Evolutionary conservation across 768 basidiomycete species (phyloP).

Genomic region (Hemileccinum rubropunctum): DNA sequence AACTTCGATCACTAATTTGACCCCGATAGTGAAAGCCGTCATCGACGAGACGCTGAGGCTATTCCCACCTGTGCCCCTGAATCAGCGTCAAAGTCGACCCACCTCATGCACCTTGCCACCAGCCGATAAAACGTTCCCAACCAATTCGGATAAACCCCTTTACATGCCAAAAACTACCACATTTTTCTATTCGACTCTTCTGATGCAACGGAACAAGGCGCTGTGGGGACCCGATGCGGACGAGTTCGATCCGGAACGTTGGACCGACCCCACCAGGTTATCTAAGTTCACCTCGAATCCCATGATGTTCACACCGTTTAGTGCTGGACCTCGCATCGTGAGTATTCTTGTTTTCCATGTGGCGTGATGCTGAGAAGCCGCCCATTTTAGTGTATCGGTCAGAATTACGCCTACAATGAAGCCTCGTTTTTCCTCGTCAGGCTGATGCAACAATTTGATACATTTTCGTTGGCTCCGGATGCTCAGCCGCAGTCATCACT

Average conservation of each 20-base stretch:
- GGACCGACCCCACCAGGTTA: constrained; percentile 60
- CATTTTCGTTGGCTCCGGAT: constrained; percentile 58
- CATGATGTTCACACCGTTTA: constrained; percentile 72
- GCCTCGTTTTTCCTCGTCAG: constrained; percentile 70
- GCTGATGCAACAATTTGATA: constrained; percentile 61
- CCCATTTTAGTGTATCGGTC: constrained; percentile 56
- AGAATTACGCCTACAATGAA: constrained; percentile 76
- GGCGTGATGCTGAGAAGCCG: constrained; percentile 11
- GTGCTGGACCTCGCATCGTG: constrained; percentile 61
- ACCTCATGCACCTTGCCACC: constrained; percentile 49
- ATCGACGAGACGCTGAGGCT: constrained; percentile 77
- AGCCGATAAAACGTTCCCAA: constrained; percentile 46
- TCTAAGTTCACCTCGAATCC: constrained; percentile 54
- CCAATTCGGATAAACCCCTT: constrained; percentile 38
- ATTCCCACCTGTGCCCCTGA: constrained; percentile 78
- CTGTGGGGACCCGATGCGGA: constrained; percentile 78
- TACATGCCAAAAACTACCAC: constrained; percentile 59
- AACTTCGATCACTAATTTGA: constrained; percentile 4
- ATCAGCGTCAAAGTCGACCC: constrained; percentile 57
- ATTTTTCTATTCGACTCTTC: constrained; percentile 57
- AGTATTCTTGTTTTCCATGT: constrained; percentile 16
- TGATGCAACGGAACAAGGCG: constrained; percentile 63
- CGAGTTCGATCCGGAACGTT: constrained; percentile 76
- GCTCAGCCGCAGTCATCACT: constrained; percentile 59
- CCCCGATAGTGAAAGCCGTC: constrained; percentile 59